Percentiles rank a stretch among this genome's conserved stretches.
Evolutionary conservation across 345 rosid genomes (phyloP).

Genomic region (Sonneratia caseolaris): DNA sequence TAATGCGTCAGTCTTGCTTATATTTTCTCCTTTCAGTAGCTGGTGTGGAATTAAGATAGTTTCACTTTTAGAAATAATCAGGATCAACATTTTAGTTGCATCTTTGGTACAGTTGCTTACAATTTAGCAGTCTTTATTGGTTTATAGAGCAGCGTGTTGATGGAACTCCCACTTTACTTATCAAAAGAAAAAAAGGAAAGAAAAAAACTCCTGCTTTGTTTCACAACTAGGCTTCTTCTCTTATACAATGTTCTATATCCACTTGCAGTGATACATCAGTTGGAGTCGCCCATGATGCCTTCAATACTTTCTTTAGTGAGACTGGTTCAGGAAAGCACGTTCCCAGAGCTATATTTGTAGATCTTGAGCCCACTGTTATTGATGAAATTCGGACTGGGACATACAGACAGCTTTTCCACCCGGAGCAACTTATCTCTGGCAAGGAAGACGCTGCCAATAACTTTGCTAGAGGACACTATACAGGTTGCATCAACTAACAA

Average conservation of each 20-base stretch:
- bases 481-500: slow-evolving; percentile 28
- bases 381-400: slow-evolving; percentile 72
- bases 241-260: neutral
- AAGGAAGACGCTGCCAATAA: slow-evolving; percentile 91
- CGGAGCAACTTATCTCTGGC: slow-evolving; percentile 85
- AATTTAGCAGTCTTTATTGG: too few species aligned
- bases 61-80: too few species aligned
- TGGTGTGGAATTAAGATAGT: too few species aligned
- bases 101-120: too few species aligned
- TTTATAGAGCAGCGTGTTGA: too few species aligned
- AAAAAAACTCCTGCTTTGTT: neutral
- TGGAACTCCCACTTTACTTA: too few species aligned
- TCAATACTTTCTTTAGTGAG: too few species aligned
- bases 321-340: slow-evolving; percentile 83
- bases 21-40: too few species aligned
- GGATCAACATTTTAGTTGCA: too few species aligned
- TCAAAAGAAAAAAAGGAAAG: too few species aligned
- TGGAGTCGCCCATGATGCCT: slow-evolving; percentile 44
- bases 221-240: neutral
- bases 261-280: slow-evolving; percentile 49
- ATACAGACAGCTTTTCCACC: slow-evolving; percentile 22
- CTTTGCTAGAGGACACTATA: slow-evolving; percentile 88
- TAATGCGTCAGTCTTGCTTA: too few species aligned
- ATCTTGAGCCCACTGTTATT: slow-evolving; percentile 76
- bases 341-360: slow-evolving; percentile 74